phyloP scores from a whole-genome alignment of 1,284 basidiomycete genomes.

The Cryptococcus sp. region DNA sequence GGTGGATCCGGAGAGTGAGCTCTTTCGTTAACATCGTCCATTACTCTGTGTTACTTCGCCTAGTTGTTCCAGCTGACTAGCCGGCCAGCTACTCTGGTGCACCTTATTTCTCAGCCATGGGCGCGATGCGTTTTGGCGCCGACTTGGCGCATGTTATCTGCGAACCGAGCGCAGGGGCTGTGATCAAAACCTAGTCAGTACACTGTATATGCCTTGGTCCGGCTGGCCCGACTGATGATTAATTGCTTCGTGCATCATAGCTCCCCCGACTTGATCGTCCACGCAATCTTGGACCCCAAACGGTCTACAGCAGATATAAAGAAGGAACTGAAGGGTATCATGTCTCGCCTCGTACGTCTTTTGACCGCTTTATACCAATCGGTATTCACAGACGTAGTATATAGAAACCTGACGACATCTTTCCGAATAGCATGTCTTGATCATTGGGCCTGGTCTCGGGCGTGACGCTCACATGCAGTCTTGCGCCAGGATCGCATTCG shows the following conservation, averaged over 20 bases:
- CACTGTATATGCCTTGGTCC: not conserved
- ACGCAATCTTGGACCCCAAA: slow-evolving; percentile 66
- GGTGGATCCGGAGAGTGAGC: slow-evolving; percentile 86
- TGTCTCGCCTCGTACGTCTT: slow-evolving; percentile 66
- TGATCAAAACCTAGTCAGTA: slow-evolving; percentile 82
- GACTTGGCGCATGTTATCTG: slow-evolving; percentile 97
- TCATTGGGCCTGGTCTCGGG: slow-evolving; percentile 90
- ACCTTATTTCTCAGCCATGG: slow-evolving; percentile 88
- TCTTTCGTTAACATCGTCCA: not conserved
- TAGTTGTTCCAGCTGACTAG: not conserved
- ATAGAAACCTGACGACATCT: not conserved
- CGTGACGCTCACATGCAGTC: slow-evolving; percentile 85
- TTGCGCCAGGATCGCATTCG: slow-evolving; percentile 56
- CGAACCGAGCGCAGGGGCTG: slow-evolving; percentile 78
- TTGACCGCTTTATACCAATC: not conserved
- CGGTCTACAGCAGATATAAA: slow-evolving; percentile 31
- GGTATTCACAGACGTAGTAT: too few species aligned
- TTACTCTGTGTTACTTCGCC: not conserved
- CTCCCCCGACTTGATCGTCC: slow-evolving; percentile 84
- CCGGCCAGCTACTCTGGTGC: slow-evolving; percentile 76
- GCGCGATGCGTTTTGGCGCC: slow-evolving; percentile 79
- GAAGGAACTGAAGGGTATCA: slow-evolving; percentile 61
- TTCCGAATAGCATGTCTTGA: slow-evolving; percentile 64
- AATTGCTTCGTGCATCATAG: slow-evolving; percentile 13
- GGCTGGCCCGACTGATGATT: slow-evolving; percentile 6